Evolutionary conservation across 139 green algal genomes (phyloP), one percentile per base, ranked within the genome.

Genomic region (Volvox africanus): DNA sequence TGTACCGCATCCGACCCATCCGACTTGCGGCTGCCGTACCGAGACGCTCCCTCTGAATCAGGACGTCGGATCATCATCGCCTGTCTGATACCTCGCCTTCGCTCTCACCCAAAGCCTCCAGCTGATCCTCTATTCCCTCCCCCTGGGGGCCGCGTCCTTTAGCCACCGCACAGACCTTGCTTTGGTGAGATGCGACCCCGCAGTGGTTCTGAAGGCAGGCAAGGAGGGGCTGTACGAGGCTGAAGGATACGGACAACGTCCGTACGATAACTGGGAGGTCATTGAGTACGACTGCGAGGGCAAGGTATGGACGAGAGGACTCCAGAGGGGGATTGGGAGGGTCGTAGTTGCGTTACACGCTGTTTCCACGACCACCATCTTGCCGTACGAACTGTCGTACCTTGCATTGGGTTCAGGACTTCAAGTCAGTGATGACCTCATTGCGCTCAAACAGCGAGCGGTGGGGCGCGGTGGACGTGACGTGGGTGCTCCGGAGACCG

Each of bases 391-490:
- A 2, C 26, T n/a, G 16, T 35, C 28, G 73, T 32, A 36, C 16
- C 2, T 37, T 35, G 2, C 22, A 12, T 36, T 36, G 73, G 2
- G 50, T 61, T n/a, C 91, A 96, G 91, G 87, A 95, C 18, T 97
- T 96, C 88, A 93, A 97, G 30, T 96, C 93, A 20, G 90, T 92
- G 3, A 96, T 97, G 94, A 88, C 61, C 6, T 95, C 95, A 30
- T 86, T 97, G 0, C 90, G 88, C 24, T 93, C 82, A 81, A 97
- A 97, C 92, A 96, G 94, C 61, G 92, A 96, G 79, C 71, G 92
- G 17, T 95, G 92, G 93, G 95, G 95, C 50, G 95, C 95, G 36
- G 92, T 91, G 16, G 82, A 93, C 0, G 88, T 97, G 0, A 93
- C 86, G 0, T 69, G 96, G 50, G 83, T 91, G 37, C 86, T 96